Evolutionary conservation across 1,139 yeast genomes (phyloP).

Genomic region (Kurtzmaniella quercitrusa): DNA sequence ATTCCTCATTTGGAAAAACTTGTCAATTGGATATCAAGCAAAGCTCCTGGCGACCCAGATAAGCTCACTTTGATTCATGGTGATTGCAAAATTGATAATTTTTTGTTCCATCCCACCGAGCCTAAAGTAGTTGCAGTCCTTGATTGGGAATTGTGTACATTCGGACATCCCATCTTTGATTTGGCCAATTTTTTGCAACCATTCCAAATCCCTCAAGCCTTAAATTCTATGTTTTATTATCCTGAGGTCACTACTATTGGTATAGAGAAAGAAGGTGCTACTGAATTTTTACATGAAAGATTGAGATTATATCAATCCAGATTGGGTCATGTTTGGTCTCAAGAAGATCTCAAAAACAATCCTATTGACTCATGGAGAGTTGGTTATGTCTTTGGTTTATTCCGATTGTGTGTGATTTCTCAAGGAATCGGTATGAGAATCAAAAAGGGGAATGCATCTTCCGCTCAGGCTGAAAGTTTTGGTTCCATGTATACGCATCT

Average conservation of each 20-base stretch:
- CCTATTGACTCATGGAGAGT: conserved; percentile 48
- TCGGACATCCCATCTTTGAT: conserved; percentile 66
- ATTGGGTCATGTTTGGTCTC: conserved; percentile 34
- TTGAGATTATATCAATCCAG: conserved; percentile 25
- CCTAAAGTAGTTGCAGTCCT: conserved; percentile 53
- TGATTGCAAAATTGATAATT: conserved; percentile 64
- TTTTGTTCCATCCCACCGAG: conserved; percentile 50
- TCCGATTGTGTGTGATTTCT: conserved; percentile 56
- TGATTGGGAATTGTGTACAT: conserved; percentile 69
- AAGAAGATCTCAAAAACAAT: conserved; percentile 30
- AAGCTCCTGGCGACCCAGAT: conserved; percentile 48
- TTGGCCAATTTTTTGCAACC: conserved; percentile 60
- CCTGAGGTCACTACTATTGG: conserved; percentile 36
- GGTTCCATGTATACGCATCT: conserved; percentile 44
- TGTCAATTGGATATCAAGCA: conserved; percentile 36
- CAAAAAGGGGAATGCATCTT: conserved; percentile 55
- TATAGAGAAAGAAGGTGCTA: conserved; percentile 29
- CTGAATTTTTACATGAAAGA: conserved; percentile 18
- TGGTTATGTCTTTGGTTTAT: conserved; percentile 58
- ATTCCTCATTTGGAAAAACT: conserved; percentile 49
- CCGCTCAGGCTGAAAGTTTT: conserved; percentile 48
- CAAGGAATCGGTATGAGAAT: conserved; percentile 69
- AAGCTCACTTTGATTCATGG: conserved; percentile 56
- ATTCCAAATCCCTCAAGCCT: conserved; percentile 41
- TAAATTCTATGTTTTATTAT: conserved; percentile 25